Base-by-base conservation (phyloP, 75 land plant species). In the Picea glauca region DNA sequence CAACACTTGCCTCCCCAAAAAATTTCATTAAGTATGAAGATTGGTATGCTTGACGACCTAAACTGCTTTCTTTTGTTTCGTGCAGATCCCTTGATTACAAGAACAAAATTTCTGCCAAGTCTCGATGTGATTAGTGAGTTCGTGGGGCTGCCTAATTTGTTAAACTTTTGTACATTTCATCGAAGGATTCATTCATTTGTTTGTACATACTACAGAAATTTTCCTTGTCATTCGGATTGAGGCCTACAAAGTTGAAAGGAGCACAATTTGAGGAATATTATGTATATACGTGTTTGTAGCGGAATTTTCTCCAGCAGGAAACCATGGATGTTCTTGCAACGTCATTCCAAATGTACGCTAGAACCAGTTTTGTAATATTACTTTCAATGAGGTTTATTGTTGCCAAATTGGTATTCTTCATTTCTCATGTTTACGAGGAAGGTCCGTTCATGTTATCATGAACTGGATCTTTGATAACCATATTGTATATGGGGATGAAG, bases 161-260 rank as follows among this genome's bases (percentile, higher is more conserved):
- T 5, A 46, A 46, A 5, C 50, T 46, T 70, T 40, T 70, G 54
- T 40, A 70, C 8, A 2, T 38, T 40, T 40, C 12, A 8, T 40
- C n/a, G 46, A 18, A 46, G 12, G 40, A 70, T 70, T 70, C 54
- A 38, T 70, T 70, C 54, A 70, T 70, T 70, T 70, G 40, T 70
- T 40, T 70, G 73, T 70, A 70, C 73, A 70, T 46, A 46, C 8
- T 46, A 46, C 50, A 46, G 50, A 11, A 5, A 70, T 68, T 9
- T 68, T 38, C 72, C 40, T 65, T 31, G 18, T 31, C 35, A 70
- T 11, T 35, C 40, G 18, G 14, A 40, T 7, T 40, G 73, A 70
- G 23, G 46, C 73, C 72, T 68, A 9, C 1, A 38, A 46, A 6
- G 50, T 46, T 46, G 50, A 68, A 68, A 68, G 72, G 46, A 33